A percentile compares a stretch with the other conserved stretches of the same genome.
Evolutionary conservation across 495 filamentous ascomycete genomes (phyloP).

Genomic region (Tuber magnatum): DNA sequence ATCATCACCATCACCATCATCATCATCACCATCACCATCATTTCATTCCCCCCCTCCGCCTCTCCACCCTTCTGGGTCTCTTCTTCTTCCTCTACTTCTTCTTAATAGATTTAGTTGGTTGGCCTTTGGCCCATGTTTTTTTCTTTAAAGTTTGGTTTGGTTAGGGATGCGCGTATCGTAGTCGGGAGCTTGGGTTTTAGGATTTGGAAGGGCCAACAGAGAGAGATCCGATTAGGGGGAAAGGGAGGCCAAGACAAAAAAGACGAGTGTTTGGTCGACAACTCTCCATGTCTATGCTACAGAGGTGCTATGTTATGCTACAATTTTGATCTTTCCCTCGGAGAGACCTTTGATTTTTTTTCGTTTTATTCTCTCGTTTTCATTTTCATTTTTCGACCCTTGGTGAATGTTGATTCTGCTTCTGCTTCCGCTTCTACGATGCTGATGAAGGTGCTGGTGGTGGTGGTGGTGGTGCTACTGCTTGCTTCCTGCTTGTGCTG

Average conservation of each 20-base stretch:
- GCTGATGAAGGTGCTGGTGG: background rate
- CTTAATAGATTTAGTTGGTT: background rate
- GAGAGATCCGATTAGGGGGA: background rate
- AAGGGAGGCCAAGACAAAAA: background rate
- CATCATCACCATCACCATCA: slow-evolving; percentile 19
- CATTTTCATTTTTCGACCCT: background rate
- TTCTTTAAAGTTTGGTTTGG: slow-evolving; percentile 4
- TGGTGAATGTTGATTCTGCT: background rate
- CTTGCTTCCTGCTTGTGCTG: background rate
- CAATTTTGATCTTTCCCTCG: background rate
- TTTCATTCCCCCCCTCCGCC: slow-evolving; percentile 19
- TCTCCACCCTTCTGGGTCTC: slow-evolving; percentile 6
- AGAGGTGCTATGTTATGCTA: background rate
- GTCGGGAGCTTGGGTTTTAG: background rate
- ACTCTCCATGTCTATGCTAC: background rate
- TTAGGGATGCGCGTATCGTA: background rate
- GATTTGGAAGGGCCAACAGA: background rate
- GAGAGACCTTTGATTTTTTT: background rate
- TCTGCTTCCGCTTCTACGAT: background rate
- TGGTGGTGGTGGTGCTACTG: background rate
- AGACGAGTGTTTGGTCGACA: background rate
- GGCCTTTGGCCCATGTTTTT: background rate
- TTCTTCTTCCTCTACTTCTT: background rate
- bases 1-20: slow-evolving; percentile 20
- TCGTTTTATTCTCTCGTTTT: background rate